A percentile compares a stretch with the other conserved stretches of the same genome.
phyloP scores from a whole-genome alignment of 768 basidiomycete species.

The Trametes cinnabarina region DNA sequence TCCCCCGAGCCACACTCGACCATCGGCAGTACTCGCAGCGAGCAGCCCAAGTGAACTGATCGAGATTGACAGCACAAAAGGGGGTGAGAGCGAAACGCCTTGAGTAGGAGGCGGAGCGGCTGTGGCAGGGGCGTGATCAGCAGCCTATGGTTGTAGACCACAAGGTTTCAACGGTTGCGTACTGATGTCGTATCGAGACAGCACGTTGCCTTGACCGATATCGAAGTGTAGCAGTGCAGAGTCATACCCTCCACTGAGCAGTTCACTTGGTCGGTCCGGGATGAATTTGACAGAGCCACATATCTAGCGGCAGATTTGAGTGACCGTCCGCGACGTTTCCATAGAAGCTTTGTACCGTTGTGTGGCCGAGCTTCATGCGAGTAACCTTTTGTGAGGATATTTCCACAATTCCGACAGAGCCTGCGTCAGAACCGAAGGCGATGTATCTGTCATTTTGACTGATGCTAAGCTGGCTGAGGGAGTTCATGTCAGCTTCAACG shows the following conservation, averaged over 20 bases:
- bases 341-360: too few relatives aligned
- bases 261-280: slow-evolving; percentile 64
- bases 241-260: slow-evolving; percentile 80
- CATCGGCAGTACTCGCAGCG: slow-evolving; percentile 75
- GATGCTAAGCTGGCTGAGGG: slow-evolving; percentile 59
- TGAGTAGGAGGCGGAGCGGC: slow-evolving; percentile 38
- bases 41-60: slow-evolving; percentile 58
- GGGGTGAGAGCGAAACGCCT: slow-evolving; percentile 64
- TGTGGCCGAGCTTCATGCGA: slow-evolving; percentile 61
- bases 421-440: slow-evolving; percentile 71
- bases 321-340: too few relatives aligned
- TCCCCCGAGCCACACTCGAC: slow-evolving; percentile 64
- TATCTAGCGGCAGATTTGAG: too few relatives aligned
- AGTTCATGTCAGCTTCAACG: slow-evolving; percentile 24
- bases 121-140: not conserved
- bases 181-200: slow-evolving; percentile 65
- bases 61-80: slow-evolving; percentile 66
- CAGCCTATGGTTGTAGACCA: not conserved
- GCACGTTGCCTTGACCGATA: slow-evolving; percentile 47
- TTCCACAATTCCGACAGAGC: slow-evolving; percentile 65
- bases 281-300: slow-evolving; percentile 71
- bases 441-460: slow-evolving; percentile 50
- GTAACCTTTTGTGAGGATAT: slow-evolving; percentile 45
- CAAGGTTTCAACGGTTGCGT: too few relatives aligned
- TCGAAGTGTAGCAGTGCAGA: slow-evolving; percentile 67